Conservation (phyloP, 768 basidiomycete genomes). For the Pholiota microspora region DNA sequence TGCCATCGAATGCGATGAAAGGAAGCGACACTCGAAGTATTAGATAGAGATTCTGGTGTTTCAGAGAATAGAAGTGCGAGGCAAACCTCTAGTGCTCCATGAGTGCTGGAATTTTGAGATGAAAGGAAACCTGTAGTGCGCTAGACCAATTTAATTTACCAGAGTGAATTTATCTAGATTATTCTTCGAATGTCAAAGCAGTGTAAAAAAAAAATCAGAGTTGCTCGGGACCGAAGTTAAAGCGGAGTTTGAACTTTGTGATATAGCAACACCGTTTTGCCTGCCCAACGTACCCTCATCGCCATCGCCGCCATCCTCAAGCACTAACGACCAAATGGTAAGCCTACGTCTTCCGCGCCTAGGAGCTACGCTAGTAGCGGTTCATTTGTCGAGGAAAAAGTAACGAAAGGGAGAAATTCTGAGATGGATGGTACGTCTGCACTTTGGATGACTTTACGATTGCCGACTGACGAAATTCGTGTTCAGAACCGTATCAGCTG, state of each 20-base stretch:
- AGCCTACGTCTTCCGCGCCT: conserved; percentile 29
- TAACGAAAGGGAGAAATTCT: conserved; percentile 12
- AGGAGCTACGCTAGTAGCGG: conserved; percentile 38
- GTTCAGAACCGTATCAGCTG: conserved; percentile 26
- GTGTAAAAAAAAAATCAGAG: background rate
- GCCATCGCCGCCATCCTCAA: conserved; percentile 35
- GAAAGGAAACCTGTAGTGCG: too few species aligned
- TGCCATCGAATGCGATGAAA: background rate
- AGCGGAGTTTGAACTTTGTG: conserved; percentile 14
- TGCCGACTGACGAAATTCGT: background rate
- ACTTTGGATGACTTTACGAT: conserved; percentile 32
- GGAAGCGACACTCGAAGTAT: background rate
- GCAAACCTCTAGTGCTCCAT: background rate
- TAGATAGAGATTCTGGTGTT: background rate
- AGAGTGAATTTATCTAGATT: too few species aligned
- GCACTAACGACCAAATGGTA: conserved; percentile 50
- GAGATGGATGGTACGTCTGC: conserved; percentile 54
- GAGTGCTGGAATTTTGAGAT: too few species aligned
- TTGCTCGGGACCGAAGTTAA: conserved; percentile 13
- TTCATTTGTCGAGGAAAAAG: conserved; percentile 30
- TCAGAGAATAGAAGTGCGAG: background rate
- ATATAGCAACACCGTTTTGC: background rate
- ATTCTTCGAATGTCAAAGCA: too few species aligned
- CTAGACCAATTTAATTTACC: too few species aligned
- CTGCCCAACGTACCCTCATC: background rate